A percentile compares a stretch with the other conserved stretches of the same genome.
Conservation (phyloP, 2,329 filamentous ascomycete genomes). For the Cadophora gregata region DNA sequence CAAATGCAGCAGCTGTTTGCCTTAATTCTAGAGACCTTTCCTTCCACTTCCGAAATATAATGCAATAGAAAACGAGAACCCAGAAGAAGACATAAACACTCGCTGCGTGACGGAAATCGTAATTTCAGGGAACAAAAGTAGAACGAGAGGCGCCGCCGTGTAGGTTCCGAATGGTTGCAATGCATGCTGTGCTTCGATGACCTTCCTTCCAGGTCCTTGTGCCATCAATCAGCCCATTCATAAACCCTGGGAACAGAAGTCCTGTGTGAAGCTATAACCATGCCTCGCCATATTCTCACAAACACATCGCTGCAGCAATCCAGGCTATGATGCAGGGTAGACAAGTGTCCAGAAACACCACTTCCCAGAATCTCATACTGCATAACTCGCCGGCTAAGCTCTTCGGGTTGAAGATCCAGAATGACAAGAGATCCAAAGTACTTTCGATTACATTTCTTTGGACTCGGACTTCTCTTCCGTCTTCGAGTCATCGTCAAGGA, state of each 20-base stretch:
- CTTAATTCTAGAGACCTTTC: constrained; percentile 39
- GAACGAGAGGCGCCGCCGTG: constrained; percentile 25
- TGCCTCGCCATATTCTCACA: constrained; percentile 32
- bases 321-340: constrained; percentile 32
- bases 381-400: constrained; percentile 7
- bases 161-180: constrained; percentile 21
- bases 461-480: constrained; percentile 26
- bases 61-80: constrained; percentile 40
- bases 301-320: constrained; percentile 34
- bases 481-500: constrained; percentile 32
- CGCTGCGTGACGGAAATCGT: constrained; percentile 44
- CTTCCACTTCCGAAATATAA: constrained; percentile 37
- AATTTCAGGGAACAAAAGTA: constrained; percentile 37
- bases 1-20: constrained; percentile 36
- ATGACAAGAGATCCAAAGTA: constrained; percentile 10
- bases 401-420: constrained; percentile 5
- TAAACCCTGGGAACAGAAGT: constrained; percentile 27
- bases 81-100: constrained; percentile 30
- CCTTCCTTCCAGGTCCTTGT: constrained; percentile 20
- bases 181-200: constrained; percentile 23
- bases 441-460: constrained; percentile 28
- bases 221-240: constrained; percentile 18
- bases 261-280: constrained; percentile 31
- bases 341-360: constrained; percentile 36
- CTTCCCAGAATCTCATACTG: constrained; percentile 19